Evolutionary conservation across 805 yeast species (phyloP).

Genomic region (Ogataea ramenticola): DNA sequence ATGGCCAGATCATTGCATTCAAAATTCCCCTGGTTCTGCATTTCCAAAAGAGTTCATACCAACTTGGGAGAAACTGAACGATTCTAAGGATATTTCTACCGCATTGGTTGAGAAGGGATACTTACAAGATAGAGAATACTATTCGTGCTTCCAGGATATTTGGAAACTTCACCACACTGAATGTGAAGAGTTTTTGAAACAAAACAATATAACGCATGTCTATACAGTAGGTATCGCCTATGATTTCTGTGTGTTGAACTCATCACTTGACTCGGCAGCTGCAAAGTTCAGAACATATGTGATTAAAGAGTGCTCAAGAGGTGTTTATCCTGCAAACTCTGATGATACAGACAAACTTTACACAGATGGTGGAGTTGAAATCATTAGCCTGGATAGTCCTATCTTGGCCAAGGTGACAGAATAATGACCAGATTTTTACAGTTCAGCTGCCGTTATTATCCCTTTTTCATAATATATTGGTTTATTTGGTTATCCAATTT

Average conservation of each 20-base stretch:
- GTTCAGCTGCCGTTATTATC: not conserved
- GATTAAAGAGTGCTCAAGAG: conserved; percentile 44
- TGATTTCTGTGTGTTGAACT: conserved; percentile 77
- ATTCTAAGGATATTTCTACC: conserved; percentile 29
- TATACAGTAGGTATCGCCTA: conserved; percentile 77
- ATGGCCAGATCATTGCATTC: conserved; percentile 94
- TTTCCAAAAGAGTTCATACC: conserved; percentile 45
- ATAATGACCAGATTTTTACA: no score
- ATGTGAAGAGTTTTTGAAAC: conserved; percentile 39
- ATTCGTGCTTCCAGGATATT: conserved; percentile 78
- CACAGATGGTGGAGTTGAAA: conserved; percentile 25
- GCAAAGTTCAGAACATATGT: conserved; percentile 62
- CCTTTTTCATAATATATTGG: no score
- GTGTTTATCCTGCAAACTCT: conserved; percentile 42
- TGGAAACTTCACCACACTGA: conserved; percentile 72
- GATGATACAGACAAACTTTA: conserved; percentile 26
- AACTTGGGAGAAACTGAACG: conserved; percentile 17
- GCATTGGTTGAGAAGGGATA: conserved; percentile 62
- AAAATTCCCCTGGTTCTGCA: conserved; percentile 58
- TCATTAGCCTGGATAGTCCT: conserved; percentile 1
- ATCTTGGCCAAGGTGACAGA: conserved; percentile 6
- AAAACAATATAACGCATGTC: conserved; percentile 48
- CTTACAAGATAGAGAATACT: conserved; percentile 68
- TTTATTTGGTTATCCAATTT: no score
- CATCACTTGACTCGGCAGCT: conserved; percentile 61